A percentile compares a stretch with the other conserved stretches of the same genome.
Evolutionary conservation across 2,329 filamentous ascomycete genomes (phyloP).

Genomic region (Gnomoniopsis sp.): DNA sequence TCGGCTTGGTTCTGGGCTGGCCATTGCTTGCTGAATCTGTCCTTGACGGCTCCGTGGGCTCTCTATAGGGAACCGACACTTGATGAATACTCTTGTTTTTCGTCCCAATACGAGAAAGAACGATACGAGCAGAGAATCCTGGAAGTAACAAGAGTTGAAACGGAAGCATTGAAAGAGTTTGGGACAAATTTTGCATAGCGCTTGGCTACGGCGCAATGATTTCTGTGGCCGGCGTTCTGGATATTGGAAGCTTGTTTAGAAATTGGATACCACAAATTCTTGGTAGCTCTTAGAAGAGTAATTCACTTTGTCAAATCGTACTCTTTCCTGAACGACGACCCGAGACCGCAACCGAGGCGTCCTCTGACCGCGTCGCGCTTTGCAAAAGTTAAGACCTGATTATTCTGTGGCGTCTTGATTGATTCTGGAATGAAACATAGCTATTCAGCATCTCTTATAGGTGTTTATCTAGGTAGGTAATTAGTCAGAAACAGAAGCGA

Average conservation of each 20-base stretch:
- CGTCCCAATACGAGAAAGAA: not conserved
- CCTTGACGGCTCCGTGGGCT: constrained; percentile 26
- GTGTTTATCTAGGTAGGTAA: no score
- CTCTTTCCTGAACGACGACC: not conserved
- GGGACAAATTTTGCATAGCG: not conserved
- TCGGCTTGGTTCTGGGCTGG: constrained; percentile 35
- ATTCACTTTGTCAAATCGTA: constrained; percentile 7
- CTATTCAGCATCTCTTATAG: no score
- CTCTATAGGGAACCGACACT: constrained; percentile 18
- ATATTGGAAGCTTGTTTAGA: constrained; percentile 7
- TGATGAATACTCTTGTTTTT: not conserved
- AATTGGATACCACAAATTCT: constrained; percentile 8
- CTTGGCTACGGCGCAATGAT: constrained; percentile 5
- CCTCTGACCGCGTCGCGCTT: no score
- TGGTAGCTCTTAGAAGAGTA: constrained; percentile 1
- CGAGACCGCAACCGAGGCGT: no score
- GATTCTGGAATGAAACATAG: no score
- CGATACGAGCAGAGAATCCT: not conserved
- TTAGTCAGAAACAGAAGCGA: no score
- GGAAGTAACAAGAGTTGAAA: no score
- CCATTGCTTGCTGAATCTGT: constrained; percentile 25
- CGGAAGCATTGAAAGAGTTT: not conserved
- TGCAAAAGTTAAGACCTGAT: no score
- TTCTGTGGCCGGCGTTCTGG: constrained; percentile 14
- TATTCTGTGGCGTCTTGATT: no score